These are phyloP conservation scores for Populus pruinosa DNA, from an alignment of 345 rosid species.

Conservation along the genomic window DNA sequence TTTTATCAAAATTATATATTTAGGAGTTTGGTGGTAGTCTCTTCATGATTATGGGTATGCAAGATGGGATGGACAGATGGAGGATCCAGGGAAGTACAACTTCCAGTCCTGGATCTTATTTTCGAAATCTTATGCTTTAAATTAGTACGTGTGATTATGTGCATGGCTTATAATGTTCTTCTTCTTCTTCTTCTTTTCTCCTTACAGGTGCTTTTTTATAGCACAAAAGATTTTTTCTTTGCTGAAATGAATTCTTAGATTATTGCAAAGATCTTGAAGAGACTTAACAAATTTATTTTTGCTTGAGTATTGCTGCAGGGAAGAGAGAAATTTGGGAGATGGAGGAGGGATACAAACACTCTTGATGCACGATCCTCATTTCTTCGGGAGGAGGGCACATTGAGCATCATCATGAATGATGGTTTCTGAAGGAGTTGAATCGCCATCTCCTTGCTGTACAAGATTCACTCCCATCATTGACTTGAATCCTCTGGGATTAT, in stretches of 20 bases:
- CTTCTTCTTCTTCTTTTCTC: no score
- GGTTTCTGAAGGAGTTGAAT: no score
- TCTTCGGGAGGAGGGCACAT: no score
- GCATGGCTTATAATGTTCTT: background rate
- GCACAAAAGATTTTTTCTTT: background rate
- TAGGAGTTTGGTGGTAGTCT: background rate
- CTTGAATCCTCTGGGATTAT: no score
- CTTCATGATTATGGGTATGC: background rate
- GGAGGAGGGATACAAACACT: conserved; percentile 47
- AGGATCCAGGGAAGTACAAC: background rate
- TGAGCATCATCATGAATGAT: no score
- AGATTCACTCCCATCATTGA: no score
- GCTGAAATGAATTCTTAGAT: background rate
- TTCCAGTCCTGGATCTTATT: background rate
- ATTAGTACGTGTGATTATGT: no score
- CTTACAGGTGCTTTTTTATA: background rate
- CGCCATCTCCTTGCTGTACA: no score
- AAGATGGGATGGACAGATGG: background rate
- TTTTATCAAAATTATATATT: background rate
- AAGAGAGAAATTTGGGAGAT: conserved; percentile 80
- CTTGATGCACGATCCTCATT: no score
- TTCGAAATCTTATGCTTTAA: no score
- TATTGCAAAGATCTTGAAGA: background rate
- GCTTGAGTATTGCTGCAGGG: conserved; percentile 42
- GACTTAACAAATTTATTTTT: background rate